Evolutionary conservation across 176 grass and related monocot genomes (phyloP), one percentile per base, ranked within the genome.

Genomic region (Leersia perrieri): DNA sequence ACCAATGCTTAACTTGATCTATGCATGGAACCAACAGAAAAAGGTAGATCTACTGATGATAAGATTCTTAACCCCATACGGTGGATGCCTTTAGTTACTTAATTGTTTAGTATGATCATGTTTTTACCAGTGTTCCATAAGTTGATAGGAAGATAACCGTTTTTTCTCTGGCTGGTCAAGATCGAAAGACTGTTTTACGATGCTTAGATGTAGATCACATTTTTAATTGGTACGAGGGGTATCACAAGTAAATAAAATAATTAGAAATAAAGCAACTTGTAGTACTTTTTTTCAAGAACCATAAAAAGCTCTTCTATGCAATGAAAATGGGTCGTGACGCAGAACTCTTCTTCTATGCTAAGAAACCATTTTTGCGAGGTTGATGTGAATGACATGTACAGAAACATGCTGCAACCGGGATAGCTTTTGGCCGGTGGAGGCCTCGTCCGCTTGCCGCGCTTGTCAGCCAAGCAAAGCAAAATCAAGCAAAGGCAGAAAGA

Each of bases 391-490:
- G 9, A 40, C n/a, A 69, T 1, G n/a, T 20, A 72, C 39, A 15
- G 6, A 9, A 9, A 57, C 47, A 51, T n/a, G n/a, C 53, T 58
- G 22, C 35, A 31, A 28, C 25, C 22, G 13, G 20, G 7, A 3
- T 68, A n/a, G 65, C 65, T 28, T 72, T 68, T 83, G 42, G 23
- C 49, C 66, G 49, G 66, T 41, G 78, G 45, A 70, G 16, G 34
- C 3, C 53, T 27, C 58, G 15, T 29, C 58, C 33, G 25, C 42
- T 60, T 61, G 66, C 75, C 15, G 75, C 53, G 30, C 55, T 78
- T 85, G 40, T 41, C 49, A 75, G 57, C 11, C 57, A 85, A 79
- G 83, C 6, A 72, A 78, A 62, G 29, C 29, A 36, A 47, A 63
- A 63, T 3, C 11, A 5, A 31, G 33, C 33, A 60, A 61, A n/a